phyloP scores from a whole-genome alignment of 1,284 basidiomycete genomes.

The Ceraceosorus guamensis region DNA sequence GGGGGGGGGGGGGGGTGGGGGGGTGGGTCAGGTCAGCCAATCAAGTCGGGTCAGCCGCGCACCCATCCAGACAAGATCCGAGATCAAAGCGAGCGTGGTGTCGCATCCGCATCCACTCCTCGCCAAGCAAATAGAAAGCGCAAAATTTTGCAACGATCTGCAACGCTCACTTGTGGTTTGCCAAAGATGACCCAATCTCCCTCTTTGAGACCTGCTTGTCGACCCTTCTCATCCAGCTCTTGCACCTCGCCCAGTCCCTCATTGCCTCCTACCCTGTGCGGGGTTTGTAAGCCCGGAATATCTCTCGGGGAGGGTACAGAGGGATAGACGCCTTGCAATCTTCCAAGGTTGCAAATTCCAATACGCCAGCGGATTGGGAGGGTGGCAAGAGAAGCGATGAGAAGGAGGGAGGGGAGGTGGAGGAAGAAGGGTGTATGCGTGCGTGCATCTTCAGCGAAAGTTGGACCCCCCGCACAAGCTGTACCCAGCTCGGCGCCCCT shows the following conservation, averaged over 20 bases:
- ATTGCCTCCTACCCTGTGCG: conserved; percentile 61
- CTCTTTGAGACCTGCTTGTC: conserved; percentile 54
- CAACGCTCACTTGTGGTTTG: conserved; percentile 3
- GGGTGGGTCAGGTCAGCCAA: no score
- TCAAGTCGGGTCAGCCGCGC: no score
- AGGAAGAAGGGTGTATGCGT: not conserved
- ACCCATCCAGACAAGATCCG: no score
- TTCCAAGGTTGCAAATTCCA: not conserved
- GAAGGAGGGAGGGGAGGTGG: not conserved
- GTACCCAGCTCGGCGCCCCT: no score
- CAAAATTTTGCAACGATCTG: no score
- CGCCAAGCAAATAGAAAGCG: no score
- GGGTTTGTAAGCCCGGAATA: conserved; percentile 19
- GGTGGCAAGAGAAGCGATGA: not conserved
- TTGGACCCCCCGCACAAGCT: no score
- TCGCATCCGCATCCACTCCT: no score
- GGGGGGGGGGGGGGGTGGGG: no score
- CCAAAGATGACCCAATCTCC: conserved; percentile 57
- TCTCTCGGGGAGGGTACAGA: conserved; percentile 55
- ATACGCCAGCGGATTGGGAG: no score
- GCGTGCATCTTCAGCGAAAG: no score
- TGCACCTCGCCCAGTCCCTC: conserved; percentile 68
- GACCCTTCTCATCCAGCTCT: conserved; percentile 53
- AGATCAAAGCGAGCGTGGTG: no score
- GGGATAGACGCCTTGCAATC: conserved; percentile 71